Evolutionary conservation across 176 grass and related monocot species (phyloP).

Genomic region (Avena eriantha): DNA sequence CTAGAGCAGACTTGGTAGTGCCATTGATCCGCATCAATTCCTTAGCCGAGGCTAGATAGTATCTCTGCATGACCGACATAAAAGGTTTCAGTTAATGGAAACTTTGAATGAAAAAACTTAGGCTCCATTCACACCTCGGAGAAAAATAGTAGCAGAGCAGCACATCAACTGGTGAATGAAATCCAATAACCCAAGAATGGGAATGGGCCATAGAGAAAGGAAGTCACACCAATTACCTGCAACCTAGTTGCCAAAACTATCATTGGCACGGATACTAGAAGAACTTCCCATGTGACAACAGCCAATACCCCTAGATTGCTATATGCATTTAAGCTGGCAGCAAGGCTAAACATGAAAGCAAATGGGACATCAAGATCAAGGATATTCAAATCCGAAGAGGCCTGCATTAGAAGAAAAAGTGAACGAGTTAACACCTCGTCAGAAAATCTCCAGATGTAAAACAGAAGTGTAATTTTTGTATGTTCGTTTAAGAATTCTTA

Average conservation of each 20-base stretch:
- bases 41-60: slow-evolving; percentile 87
- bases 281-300: slow-evolving; percentile 89
- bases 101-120: slow-evolving; percentile 37
- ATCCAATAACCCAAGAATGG: slow-evolving; percentile 2
- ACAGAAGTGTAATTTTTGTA: neutral
- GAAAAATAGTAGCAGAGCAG: slow-evolving; percentile 24
- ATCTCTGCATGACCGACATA: slow-evolving; percentile 60
- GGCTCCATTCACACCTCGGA: neutral
- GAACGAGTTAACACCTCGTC: slow-evolving; percentile 1
- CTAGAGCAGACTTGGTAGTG: slow-evolving; percentile 86
- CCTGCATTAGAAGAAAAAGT: slow-evolving; percentile 50
- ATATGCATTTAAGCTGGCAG: slow-evolving; percentile 68
- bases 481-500: slow-evolving; percentile 53
- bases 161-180: slow-evolving; percentile 13
- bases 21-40: slow-evolving; percentile 97
- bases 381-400: slow-evolving; percentile 82
- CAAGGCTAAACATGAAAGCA: slow-evolving; percentile 50
- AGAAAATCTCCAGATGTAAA: neutral
- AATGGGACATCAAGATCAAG: slow-evolving; percentile 95
- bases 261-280: slow-evolving; percentile 75
- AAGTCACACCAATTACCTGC: slow-evolving; percentile 59
- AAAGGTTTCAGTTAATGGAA: slow-evolving; percentile 10
- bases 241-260: slow-evolving; percentile 65
- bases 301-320: slow-evolving; percentile 81
- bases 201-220: neutral